Conservation (phyloP, 139 green algal genomes). For the Penium margaritaceum region DNA sequence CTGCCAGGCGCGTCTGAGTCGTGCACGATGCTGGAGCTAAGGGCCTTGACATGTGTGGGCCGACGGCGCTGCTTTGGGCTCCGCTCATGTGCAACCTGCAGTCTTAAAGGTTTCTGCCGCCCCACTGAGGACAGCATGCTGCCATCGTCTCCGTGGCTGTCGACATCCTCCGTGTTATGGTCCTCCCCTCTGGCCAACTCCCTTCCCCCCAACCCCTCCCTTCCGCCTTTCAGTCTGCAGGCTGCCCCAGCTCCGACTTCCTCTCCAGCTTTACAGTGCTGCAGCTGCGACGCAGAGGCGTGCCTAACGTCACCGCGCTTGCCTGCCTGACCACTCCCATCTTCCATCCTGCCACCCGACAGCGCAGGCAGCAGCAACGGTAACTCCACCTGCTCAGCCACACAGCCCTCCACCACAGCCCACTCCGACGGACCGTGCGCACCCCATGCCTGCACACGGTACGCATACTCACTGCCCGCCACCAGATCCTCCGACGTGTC, state of each 20-base stretch:
- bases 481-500: constrained; percentile 9
- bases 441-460: constrained; percentile 38
- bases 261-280: not conserved
- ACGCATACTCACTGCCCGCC: constrained; percentile 20
- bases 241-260: not conserved
- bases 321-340: not conserved
- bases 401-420: constrained; percentile 10
- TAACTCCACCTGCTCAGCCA: not conserved
- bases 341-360: constrained; percentile 25
- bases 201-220: too few species aligned
- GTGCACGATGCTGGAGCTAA: too few species aligned
- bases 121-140: not conserved
- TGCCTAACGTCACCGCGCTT: constrained; percentile 15
- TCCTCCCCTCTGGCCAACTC: too few species aligned
- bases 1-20: too few species aligned
- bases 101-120: too few species aligned
- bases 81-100: too few species aligned
- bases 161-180: too few species aligned
- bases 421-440: constrained; percentile 32
- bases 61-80: too few species aligned
- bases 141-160: too few species aligned
- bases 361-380: constrained; percentile 8
- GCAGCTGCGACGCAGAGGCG: not conserved
- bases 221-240: not conserved
- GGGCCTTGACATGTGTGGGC: too few species aligned